Percentiles rank a stretch among this genome's conserved stretches.
These are phyloP conservation scores for Keithomyces neogunnii DNA, from an alignment of 2,329 filamentous ascomycete genomes.

Conservation along the genomic window DNA sequence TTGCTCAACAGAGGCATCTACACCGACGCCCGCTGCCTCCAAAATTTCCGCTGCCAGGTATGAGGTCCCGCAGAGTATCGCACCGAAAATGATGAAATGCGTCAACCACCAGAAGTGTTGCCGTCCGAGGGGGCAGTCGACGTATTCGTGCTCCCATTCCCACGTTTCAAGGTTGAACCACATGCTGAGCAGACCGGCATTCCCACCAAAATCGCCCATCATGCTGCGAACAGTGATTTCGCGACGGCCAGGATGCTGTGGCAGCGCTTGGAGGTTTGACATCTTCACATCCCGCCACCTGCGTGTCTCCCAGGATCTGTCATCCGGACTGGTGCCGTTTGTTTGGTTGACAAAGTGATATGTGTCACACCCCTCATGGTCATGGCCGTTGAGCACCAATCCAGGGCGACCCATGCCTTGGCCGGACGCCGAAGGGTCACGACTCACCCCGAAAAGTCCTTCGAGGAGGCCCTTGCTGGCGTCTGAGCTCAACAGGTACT, in stretches of 20 bases:
- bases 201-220: constrained; percentile 96
- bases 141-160: constrained; percentile 78
- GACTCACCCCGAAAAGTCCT: constrained; percentile 72
- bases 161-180: constrained; percentile 73
- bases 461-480: constrained; percentile 71
- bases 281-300: constrained; percentile 37
- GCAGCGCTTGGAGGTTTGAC: constrained; percentile 30
- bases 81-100: constrained; percentile 61
- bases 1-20: constrained; percentile 19
- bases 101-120: constrained; percentile 95
- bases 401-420: constrained; percentile 62
- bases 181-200: constrained; percentile 76
- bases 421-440: constrained; percentile 47
- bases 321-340: constrained; percentile 26
- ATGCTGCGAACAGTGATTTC: constrained; percentile 94
- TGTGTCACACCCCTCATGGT: constrained; percentile 89
- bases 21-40: constrained; percentile 23
- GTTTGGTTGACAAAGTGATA: constrained; percentile 72
- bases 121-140: constrained; percentile 67
- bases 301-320: constrained; percentile 41
- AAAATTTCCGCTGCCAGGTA: constrained; percentile 17
- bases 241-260: constrained; percentile 55
- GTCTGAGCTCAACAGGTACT: constrained; percentile 76
- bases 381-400: constrained; percentile 84
- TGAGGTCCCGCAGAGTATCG: constrained; percentile 22